Base-by-base conservation (phyloP, 2,329 filamentous ascomycete species). In the Xylariaceae sp. region DNA sequence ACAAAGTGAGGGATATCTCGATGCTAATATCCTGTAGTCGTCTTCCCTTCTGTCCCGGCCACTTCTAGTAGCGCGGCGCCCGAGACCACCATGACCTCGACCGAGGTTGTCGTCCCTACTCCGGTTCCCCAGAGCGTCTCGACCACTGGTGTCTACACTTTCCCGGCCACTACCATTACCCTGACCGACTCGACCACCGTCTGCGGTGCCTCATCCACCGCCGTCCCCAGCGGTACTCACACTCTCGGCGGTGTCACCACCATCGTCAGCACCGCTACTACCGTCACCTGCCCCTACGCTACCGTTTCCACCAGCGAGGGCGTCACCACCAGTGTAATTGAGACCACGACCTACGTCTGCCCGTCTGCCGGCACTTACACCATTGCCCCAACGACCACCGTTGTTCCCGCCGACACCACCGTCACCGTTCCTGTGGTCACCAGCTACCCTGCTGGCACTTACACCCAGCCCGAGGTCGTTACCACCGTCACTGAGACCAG, bases 231-330 rank as follows among this genome's bases (percentile, higher is more conserved):
- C 44, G 85, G 85, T 58, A 79, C 74, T 32, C 73, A 86, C 73
- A 87, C 82, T 51, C 67, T 82, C 49, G 85, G 85, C 53, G 85
- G 84, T 70, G 78, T 86, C 44, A 87, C 83, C 49, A 89, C 84
- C 33, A 66, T 85, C 32, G 84, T 89, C 46, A 67, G 73, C 54
- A 78, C 72, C 19, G 67, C 74, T 33, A 88, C 84, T 48, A 86
- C 81, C 26, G 72, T 89, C 43, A 76, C 76, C 55, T 87, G 80
- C 76, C 83, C 84, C 38, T 79, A 82, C 52, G 83, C 84, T 52
- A 80, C 80, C 45, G 74, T 79, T 54, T 72, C 74, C 54, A 83
- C 81, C 52, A 67, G 69, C 50, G 68, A 65, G 49, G 75, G 76
- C 51, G 76, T 78, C 38, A 76, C 78, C 43, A 87, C 80, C 67